Evolutionary conservation across 208 protist genomes (phyloP).

Genomic region (Naegleria fowleri): DNA sequence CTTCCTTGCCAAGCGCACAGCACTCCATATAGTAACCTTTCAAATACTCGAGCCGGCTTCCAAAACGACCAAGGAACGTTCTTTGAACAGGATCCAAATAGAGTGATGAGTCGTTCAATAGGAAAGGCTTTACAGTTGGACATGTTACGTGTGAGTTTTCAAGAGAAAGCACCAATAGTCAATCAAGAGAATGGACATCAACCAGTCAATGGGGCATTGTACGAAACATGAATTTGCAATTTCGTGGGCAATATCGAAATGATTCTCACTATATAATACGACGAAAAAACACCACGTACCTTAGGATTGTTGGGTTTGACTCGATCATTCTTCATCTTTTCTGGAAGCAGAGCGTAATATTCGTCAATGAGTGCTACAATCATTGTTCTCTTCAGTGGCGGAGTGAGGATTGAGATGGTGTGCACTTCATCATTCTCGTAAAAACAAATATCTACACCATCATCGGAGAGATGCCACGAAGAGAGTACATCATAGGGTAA

Average conservation of each 20-base stretch:
- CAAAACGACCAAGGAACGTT: constrained; percentile 32
- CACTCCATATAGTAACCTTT: constrained; percentile 48
- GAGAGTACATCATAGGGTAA: constrained; percentile 34
- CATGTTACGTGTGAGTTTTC: no score
- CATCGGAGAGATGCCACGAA: constrained; percentile 34
- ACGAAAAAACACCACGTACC: no score
- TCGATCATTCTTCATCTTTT: neutral
- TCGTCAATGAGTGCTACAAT: constrained; percentile 42
- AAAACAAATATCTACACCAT: constrained; percentile 39
- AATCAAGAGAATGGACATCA: no score
- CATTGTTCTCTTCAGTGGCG: constrained; percentile 41
- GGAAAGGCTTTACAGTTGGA: no score
- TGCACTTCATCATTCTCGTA: constrained; percentile 35
- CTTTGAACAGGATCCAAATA: constrained; percentile 33
- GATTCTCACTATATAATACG: no score
- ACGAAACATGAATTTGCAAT: no score
- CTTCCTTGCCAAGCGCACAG: constrained; percentile 36
- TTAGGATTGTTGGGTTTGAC: constrained; percentile 24
- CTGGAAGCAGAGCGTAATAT: constrained; percentile 46
- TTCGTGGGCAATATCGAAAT: no score
- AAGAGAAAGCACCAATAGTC: no score
- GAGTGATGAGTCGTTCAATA: constrained; percentile 32
- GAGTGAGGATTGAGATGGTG: constrained; percentile 40
- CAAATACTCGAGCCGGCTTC: constrained; percentile 40
- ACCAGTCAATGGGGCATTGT: no score